phyloP scores from a whole-genome alignment of 257 asterid genomes.

The Capsicum rhomboideum region DNA sequence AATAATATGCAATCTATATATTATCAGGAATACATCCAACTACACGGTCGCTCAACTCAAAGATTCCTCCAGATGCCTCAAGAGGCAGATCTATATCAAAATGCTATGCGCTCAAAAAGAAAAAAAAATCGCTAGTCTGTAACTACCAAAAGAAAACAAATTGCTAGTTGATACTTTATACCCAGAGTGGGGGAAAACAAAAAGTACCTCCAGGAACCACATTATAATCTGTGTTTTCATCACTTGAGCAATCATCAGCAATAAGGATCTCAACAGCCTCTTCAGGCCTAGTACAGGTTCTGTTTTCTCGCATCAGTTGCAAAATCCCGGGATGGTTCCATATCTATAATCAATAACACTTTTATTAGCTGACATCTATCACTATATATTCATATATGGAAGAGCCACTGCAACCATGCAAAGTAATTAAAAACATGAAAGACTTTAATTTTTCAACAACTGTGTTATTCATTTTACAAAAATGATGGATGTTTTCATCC shows the following conservation, averaged over 20 bases:
- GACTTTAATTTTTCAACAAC: neutral
- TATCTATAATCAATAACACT: slow-evolving; percentile 41
- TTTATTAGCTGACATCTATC: neutral
- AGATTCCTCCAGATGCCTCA: neutral
- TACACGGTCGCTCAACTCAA: neutral
- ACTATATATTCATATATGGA: neutral
- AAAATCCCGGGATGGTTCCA: slow-evolving; percentile 99
- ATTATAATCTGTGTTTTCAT: slow-evolving; percentile 68
- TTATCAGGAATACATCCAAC: neutral
- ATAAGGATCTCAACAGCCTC: slow-evolving; percentile 50
- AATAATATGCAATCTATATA: neutral
- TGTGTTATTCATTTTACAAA: neutral
- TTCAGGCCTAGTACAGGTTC: slow-evolving; percentile 55
- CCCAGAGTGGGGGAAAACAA: neutral
- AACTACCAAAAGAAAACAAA: neutral
- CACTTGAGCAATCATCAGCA: slow-evolving; percentile 82
- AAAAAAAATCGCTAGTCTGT: neutral
- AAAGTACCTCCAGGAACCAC: slow-evolving; percentile 73
- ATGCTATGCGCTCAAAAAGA: neutral
- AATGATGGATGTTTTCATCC: neutral
- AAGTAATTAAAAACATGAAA: neutral
- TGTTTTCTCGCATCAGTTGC: slow-evolving; percentile 77
- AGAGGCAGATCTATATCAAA: neutral
- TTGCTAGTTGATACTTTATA: neutral
- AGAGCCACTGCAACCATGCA: neutral